Conservation (phyloP, 495 filamentous ascomycete genomes). For the Astrocystis sublimbata region DNA sequence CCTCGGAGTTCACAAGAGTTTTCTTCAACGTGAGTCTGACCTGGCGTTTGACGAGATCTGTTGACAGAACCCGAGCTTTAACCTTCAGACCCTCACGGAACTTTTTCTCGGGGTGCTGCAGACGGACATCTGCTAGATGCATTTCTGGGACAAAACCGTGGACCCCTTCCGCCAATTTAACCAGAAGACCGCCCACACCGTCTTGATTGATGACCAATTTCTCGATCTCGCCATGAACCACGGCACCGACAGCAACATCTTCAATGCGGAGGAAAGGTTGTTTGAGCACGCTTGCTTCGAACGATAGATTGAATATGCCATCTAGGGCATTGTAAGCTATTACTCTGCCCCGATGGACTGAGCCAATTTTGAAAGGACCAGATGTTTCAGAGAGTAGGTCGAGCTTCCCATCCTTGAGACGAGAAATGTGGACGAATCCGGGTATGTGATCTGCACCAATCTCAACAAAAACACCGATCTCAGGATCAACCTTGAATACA, state of each 20-base stretch:
- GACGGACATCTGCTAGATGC: slow-evolving; percentile 82
- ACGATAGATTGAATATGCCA: slow-evolving; percentile 80
- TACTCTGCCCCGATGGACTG: slow-evolving; percentile 75
- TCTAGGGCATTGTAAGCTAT: slow-evolving; percentile 86
- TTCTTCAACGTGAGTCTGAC: slow-evolving; percentile 93
- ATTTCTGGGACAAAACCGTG: slow-evolving; percentile 81
- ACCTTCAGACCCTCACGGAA: slow-evolving; percentile 86
- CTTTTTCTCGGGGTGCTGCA: slow-evolving; percentile 93
- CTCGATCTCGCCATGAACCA: slow-evolving; percentile 82
- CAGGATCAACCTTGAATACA: slow-evolving; percentile 73
- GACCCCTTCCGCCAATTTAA: slow-evolving; percentile 82
- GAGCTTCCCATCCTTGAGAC: slow-evolving; percentile 81
- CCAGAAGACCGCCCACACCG: slow-evolving; percentile 75
- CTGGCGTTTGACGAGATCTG: slow-evolving; percentile 71
- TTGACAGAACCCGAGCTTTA: slow-evolving; percentile 80
- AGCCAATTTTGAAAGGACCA: slow-evolving; percentile 74
- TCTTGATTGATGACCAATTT: slow-evolving; percentile 73
- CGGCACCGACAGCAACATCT: slow-evolving; percentile 77
- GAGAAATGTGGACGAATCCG: slow-evolving; percentile 92
- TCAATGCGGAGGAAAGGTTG: slow-evolving; percentile 88
- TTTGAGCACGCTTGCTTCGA: slow-evolving; percentile 77
- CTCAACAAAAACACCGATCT: slow-evolving; percentile 78
- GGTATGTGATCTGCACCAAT: slow-evolving; percentile 69
- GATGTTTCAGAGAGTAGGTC: slow-evolving; percentile 73
- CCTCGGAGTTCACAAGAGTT: slow-evolving; percentile 84